Evolutionary conservation across 768 basidiomycete genomes (phyloP).

Genomic region (Boletellus sp.): DNA sequence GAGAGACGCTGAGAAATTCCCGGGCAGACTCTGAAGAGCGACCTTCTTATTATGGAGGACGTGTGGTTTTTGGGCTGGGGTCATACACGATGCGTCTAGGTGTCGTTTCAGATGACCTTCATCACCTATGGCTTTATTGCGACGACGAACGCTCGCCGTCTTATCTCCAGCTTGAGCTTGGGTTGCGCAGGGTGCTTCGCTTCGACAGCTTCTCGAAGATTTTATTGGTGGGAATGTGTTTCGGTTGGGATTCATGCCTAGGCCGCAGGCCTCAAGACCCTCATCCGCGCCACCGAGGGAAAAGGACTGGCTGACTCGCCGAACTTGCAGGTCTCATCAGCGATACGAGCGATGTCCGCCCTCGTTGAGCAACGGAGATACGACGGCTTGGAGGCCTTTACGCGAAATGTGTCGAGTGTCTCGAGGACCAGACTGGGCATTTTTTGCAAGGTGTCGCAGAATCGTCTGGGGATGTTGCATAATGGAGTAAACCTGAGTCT

Average conservation of each 20-base stretch:
- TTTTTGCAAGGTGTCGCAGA: conserved; percentile 66
- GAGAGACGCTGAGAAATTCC: conserved; percentile 64
- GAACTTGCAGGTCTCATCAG: conserved; percentile 56
- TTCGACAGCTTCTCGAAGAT: conserved; percentile 87
- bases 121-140: conserved; percentile 59
- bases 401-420: conserved; percentile 55
- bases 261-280: conserved; percentile 59
- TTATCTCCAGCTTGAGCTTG: conserved; percentile 72
- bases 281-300: conserved; percentile 60
- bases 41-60: conserved; percentile 80
- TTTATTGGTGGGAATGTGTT: conserved; percentile 62
- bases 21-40: conserved; percentile 57
- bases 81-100: neutral
- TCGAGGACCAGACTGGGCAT: conserved; percentile 65
- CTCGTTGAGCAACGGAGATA: conserved; percentile 66
- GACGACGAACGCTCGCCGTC: conserved; percentile 54
- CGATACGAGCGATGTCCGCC: conserved; percentile 53
- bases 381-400: conserved; percentile 65
- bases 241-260: conserved; percentile 66
- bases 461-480: conserved; percentile 68
- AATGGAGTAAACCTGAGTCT: conserved; percentile 63
- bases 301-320: conserved; percentile 51
- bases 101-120: conserved; percentile 55
- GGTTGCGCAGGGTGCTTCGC: conserved; percentile 65
- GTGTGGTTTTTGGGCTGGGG: neutral